A percentile compares a stretch with the other conserved stretches of the same genome.
phyloP scores from a whole-genome alignment of 2,329 filamentous ascomycete genomes.

The Colletotrichum sp. region DNA sequence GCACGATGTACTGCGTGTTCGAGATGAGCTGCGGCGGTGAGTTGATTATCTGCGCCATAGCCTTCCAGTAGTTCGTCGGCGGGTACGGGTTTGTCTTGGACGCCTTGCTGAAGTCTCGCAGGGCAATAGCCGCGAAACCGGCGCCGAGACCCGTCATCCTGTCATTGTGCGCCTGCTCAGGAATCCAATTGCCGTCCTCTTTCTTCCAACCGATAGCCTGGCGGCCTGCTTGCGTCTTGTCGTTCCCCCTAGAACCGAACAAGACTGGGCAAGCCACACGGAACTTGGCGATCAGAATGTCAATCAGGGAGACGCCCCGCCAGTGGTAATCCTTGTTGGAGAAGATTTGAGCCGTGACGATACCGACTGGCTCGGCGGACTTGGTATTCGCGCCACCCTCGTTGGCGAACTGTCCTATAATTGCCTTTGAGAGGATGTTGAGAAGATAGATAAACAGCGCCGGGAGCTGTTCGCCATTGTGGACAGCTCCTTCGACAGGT shows the following conservation, averaged over 20 bases:
- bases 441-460: constrained; percentile 76
- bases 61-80: constrained; percentile 81
- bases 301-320: constrained; percentile 72
- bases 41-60: constrained; percentile 78
- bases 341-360: constrained; percentile 77
- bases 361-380: constrained; percentile 79
- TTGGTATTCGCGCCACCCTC: constrained; percentile 69
- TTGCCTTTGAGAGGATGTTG: constrained; percentile 76
- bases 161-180: constrained; percentile 77
- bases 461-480: constrained; percentile 62
- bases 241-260: constrained; percentile 81
- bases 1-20: constrained; percentile 75
- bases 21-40: constrained; percentile 71
- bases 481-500: constrained; percentile 52
- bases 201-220: constrained; percentile 76
- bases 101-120: constrained; percentile 80
- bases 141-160: constrained; percentile 84
- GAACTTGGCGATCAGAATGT: constrained; percentile 87
- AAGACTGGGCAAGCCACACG: constrained; percentile 81
- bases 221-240: constrained; percentile 73
- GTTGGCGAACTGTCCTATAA: constrained; percentile 72
- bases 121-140: constrained; percentile 81
- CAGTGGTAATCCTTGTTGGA: constrained; percentile 70
- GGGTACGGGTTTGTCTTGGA: constrained; percentile 76
- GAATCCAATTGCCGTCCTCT: constrained; percentile 63